Evolutionary conservation across 257 asterid genomes (phyloP), one percentile per base, ranked within the genome.

Genomic region (Craterostigma plantagineum): DNA sequence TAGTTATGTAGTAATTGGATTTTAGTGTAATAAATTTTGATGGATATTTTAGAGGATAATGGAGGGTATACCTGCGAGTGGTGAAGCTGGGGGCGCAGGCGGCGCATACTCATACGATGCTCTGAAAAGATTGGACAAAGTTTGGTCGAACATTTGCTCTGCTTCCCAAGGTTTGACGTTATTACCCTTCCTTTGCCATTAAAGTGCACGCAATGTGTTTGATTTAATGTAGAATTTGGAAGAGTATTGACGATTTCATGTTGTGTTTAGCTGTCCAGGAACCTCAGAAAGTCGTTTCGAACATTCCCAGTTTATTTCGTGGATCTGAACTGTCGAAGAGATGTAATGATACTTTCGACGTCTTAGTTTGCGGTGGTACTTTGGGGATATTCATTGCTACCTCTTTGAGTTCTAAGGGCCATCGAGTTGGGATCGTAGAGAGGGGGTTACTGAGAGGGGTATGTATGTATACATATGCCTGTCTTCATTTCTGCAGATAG

Each of bases 61-160:
- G 95, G 94, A 87, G 64, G 73, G 71, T 42, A 56, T 82, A 49
- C 65, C 93, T 33, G 74, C 53, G 11, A 74, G 80, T 57, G 90
- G 78, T 11, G 95, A 82, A 59, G 98, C 67, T 46, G 98, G 95
- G 44, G 98, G 95, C 42, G 98, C 98, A 34, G 98, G 98, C 53
- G 95, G 98, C 47, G 71, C 81, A 23, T 76, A 79, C 54, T 79
- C 98, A 8, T 87, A 79, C 35, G 65, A 43, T 58, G 86, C 95
- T 53, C 58, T 87, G 57, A 82, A 82, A 72, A 73, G 98, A 68
- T 54, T 87, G 66, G 98, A 87, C 63, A 52, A 68, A 34, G 48
- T 82, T 33, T 82, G 86, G 92, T 64, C 82, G 50, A 53, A 41
- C 58, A 69, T 82, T 48, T 87, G 79, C 68, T 70, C 79, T 64